Evolutionary conservation across 164 flowering plant genomes (phyloP), one percentile per base, ranked within the genome.

Genomic region (Sedum album): DNA sequence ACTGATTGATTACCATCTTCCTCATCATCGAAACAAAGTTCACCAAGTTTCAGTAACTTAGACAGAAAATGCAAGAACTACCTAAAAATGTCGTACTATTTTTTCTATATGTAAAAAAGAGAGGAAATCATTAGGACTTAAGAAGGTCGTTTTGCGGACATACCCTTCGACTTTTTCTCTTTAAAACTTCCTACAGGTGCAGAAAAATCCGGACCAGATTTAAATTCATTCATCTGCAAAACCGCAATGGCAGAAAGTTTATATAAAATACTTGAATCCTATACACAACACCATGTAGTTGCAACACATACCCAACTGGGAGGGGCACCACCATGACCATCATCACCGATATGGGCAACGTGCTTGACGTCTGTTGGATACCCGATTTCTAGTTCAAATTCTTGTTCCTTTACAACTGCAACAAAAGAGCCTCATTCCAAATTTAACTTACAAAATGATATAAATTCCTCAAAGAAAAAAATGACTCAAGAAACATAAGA

Each of bases 321-420:
- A 53, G 84, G 33, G 15, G 33, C 82, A 76, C 60, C 76, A 48
- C 80, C 84, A 70, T 85, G 79, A 65, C 80, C 76, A 75, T 91
- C 95, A 89, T 82, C 86, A 1, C 95, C 97, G 60, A 91, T 83
- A 71, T 88, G 97, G 0, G 95, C 84, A 44, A 88, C 85, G 73
- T 88, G 97, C 73, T 84, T 88, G 25, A 88, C 93, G 78, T 91
- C 95, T 36, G 95, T 91, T 26, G 95, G 97, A 68, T 83, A 76
- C 72, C 97, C 97, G 72, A 91, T 91, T 72, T 90, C 91, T 81
- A 91, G 15, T 11, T 44, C 48, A 11, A 44, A 79, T 77, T 88
- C 89, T 11, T 78, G 69, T 65, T 87, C 88, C 73, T 87, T 84
- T 73, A 83, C 85, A 69, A 85, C 91, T 86, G 51, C 77, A 79